phyloP scores from a whole-genome alignment of 1,284 basidiomycete species.

The Leccinum subrobustum region DNA sequence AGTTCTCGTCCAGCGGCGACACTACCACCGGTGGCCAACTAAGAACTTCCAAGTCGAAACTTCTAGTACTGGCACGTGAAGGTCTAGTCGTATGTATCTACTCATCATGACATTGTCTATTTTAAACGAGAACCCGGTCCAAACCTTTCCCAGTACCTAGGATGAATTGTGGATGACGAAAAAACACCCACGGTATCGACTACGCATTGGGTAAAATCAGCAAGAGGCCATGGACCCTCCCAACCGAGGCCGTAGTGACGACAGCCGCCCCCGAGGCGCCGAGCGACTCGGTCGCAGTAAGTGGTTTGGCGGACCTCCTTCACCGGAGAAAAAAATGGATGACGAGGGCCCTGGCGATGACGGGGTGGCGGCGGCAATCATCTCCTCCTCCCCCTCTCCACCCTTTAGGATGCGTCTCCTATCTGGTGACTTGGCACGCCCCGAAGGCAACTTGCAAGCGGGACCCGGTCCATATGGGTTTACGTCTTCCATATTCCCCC shows the following conservation, averaged over 20 bases:
- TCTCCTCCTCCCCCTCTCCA: not conserved
- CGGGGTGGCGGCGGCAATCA: not conserved
- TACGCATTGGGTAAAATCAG: not conserved
- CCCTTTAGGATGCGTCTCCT: not conserved
- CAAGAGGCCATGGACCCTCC: not conserved
- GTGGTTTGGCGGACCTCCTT: not conserved
- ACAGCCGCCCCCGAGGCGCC: not conserved
- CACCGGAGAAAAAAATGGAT: not conserved
- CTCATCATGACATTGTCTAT: slow-evolving; percentile 3
- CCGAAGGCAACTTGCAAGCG: not conserved
- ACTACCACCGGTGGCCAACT: not conserved
- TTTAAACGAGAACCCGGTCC: not conserved
- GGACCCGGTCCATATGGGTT: not conserved
- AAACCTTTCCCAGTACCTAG: not conserved
- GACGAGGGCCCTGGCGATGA: not conserved
- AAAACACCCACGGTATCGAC: not conserved
- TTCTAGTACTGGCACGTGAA: slow-evolving; percentile 11
- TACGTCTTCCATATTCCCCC: not conserved
- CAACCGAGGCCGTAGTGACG: not conserved
- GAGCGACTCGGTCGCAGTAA: not conserved
- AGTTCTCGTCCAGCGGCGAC: slow-evolving; percentile 16
- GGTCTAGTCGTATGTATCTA: not conserved
- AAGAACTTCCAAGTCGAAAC: not conserved
- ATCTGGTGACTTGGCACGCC: not conserved
- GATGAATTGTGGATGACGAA: not conserved